These are phyloP conservation scores for Claviceps quebecensis DNA, from an alignment of 2,329 filamentous ascomycete species.

Conservation along the genomic window DNA sequence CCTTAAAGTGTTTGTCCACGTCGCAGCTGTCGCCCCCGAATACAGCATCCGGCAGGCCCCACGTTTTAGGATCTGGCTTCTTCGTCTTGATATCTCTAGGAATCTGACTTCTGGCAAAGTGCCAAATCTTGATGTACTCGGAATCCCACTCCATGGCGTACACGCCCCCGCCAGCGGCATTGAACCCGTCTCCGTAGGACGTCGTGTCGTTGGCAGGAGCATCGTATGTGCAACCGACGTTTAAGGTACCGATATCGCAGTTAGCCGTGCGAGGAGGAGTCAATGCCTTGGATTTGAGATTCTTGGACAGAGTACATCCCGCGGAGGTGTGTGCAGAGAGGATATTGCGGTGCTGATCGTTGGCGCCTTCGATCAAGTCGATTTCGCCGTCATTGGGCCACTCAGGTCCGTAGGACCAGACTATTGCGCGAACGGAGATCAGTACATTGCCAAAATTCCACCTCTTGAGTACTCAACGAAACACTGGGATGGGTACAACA, in stretches of 20 bases:
- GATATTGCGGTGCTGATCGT: slow-evolving; percentile 42
- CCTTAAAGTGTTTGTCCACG: slow-evolving; percentile 48
- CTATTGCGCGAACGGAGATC: slow-evolving; percentile 12
- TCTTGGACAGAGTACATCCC: slow-evolving; percentile 17
- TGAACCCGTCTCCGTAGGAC: slow-evolving; percentile 51
- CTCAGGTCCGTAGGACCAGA: slow-evolving; percentile 38
- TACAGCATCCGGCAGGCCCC: slow-evolving; percentile 54
- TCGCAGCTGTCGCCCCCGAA: slow-evolving; percentile 55
- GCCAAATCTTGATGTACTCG: slow-evolving; percentile 58
- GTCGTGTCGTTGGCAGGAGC: slow-evolving; percentile 26
- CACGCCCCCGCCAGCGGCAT: slow-evolving; percentile 50
- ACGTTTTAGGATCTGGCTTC: slow-evolving; percentile 47
- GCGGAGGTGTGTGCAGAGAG: slow-evolving; percentile 46
- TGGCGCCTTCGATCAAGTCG: slow-evolving; percentile 59
- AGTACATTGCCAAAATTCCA: no score
- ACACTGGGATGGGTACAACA: no score
- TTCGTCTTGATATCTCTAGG: slow-evolving; percentile 49
- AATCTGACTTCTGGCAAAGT: slow-evolving; percentile 53
- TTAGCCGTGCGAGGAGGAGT: slow-evolving; percentile 18
- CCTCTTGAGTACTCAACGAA: no score
- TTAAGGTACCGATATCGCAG: slow-evolving; percentile 22
- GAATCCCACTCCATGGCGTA: slow-evolving; percentile 60
- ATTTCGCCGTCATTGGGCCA: slow-evolving; percentile 54
- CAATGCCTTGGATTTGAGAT: slow-evolving; percentile 10
- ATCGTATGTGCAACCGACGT: slow-evolving; percentile 32